phyloP scores from a whole-genome alignment of 2,329 filamentous ascomycete species.

The Geosmithia flava region DNA sequence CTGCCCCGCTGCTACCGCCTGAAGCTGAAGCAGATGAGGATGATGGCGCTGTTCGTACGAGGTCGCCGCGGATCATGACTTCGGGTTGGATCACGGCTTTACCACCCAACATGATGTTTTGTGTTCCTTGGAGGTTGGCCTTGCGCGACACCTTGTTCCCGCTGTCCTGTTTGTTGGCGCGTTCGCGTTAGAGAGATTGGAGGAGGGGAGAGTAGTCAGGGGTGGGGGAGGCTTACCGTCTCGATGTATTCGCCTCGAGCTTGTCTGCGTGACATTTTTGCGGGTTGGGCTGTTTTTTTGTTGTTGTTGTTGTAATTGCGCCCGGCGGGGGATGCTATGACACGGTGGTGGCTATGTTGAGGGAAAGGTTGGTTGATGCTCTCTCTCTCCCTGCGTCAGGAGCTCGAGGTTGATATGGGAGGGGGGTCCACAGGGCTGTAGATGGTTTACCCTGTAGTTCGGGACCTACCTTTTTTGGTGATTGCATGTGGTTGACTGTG shows the following conservation, averaged over 20 bases:
- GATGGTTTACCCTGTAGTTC: too few species aligned
- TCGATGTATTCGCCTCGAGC: conserved; percentile 92
- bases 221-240: conserved; percentile 46
- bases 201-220: background rate
- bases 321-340: too few species aligned
- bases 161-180: conserved; percentile 53
- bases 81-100: conserved; percentile 94
- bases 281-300: conserved; percentile 10
- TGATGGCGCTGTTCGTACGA: conserved; percentile 46
- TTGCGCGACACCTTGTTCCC: conserved; percentile 97
- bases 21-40: conserved; percentile 20
- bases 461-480: too few species aligned
- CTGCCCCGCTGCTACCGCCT: conserved; percentile 14
- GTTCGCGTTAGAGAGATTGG: background rate
- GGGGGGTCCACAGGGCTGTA: too few species aligned
- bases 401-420: too few species aligned
- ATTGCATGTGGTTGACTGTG: too few species aligned
- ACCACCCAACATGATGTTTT: conserved; percentile 94
- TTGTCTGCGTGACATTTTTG: conserved; percentile 62
- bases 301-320: too few species aligned
- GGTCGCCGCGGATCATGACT: conserved; percentile 85
- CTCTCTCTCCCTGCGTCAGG: too few species aligned
- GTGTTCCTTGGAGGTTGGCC: conserved; percentile 82
- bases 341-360: too few species aligned
- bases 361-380: too few species aligned